phyloP scores from a whole-genome alignment of 352 stramenopile species.

The Detonula confervacea region DNA sequence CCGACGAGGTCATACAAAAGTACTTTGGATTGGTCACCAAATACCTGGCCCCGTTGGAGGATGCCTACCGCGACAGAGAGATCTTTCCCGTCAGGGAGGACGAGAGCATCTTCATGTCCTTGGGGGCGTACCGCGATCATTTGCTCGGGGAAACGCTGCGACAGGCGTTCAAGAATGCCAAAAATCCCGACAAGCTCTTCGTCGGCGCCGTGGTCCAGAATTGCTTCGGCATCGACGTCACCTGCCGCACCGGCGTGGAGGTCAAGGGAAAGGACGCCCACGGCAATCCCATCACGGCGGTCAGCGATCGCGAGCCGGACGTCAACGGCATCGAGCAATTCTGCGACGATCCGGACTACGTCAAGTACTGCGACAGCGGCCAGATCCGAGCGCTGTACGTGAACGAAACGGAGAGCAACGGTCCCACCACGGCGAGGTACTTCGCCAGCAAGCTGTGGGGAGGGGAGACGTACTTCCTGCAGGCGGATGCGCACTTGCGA shows the following conservation, averaged over 20 bases:
- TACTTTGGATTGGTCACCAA: slow-evolving; percentile 59
- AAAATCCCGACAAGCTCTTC: slow-evolving; percentile 72
- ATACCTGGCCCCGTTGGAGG: slow-evolving; percentile 63
- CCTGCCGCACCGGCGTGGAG: slow-evolving; percentile 50
- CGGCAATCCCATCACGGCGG: slow-evolving; percentile 56
- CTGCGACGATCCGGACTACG: slow-evolving; percentile 65
- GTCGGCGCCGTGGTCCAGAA: slow-evolving; percentile 85
- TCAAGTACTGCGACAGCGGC: slow-evolving; percentile 70
- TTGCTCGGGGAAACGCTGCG: slow-evolving; percentile 75
- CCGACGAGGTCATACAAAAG: slow-evolving; percentile 35
- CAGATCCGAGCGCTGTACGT: slow-evolving; percentile 86
- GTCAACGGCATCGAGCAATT: slow-evolving; percentile 87
- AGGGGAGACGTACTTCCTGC: slow-evolving; percentile 85
- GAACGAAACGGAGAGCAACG: slow-evolving; percentile 86
- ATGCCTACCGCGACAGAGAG: slow-evolving; percentile 52
- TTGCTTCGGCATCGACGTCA: slow-evolving; percentile 64
- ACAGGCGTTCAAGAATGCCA: slow-evolving; percentile 78
- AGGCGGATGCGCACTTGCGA: slow-evolving; percentile 87
- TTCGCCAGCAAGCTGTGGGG: slow-evolving; percentile 81
- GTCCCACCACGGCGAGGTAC: slow-evolving; percentile 87
- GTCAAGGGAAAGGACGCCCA: slow-evolving; percentile 75
- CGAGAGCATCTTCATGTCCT: slow-evolving; percentile 74
- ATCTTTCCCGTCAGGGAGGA: slow-evolving; percentile 75
- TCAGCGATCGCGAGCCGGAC: slow-evolving; percentile 77
- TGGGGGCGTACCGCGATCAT: slow-evolving; percentile 76